Base-by-base conservation (phyloP, 1,284 basidiomycete species). In the Tremellales sp. region DNA sequence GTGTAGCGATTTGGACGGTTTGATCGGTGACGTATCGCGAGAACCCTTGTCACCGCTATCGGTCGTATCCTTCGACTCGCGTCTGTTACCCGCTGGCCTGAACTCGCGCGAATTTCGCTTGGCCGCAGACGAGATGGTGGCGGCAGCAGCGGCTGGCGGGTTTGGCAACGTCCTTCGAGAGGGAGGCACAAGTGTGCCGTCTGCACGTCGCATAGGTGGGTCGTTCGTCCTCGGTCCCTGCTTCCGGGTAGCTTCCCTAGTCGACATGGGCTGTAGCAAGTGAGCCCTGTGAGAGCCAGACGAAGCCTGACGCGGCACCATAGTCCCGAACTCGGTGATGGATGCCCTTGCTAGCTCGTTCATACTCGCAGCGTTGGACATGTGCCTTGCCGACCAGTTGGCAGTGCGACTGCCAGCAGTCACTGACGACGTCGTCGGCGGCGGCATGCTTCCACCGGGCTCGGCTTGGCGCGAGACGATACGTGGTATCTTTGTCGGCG, bases 401-500 rank as follows among this genome's bases (percentile, higher is more conserved):
- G 45, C 41, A 48, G 42, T 15, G 45, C 35, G 2, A n/a, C 33
- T 36, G 13, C 49, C 47, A 25, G 53, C 47, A 17, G 53, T 47
- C 47, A 51, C 52, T 3, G 45, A 19, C 6, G 45, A 36, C 8
- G 45, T 44, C 13, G 60, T 44, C 0, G 69, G 66, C 3, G 66
- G 66, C 4, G 64, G 57, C 56, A 66, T 67, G 33, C 54, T 36
- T 5, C 33, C 33, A n/a, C 15, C 15, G 13, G 33, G 33, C 13
- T 36, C 33, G 33, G 13, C 61, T 15, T 61, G 54, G 5, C 64
- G 80, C 54, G 84, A 87, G 19, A 88, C 85, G 51, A 94, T 91
- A 36, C 91, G 85, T 44, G 92, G 92, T 60, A 96, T 97, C 77
- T 92, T 93, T 21, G 92, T 97, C 0, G 92, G 90, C 0, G 78